Evolutionary conservation across 306 rosid genomes (phyloP).

Genomic region (Begonia loranthoides): DNA sequence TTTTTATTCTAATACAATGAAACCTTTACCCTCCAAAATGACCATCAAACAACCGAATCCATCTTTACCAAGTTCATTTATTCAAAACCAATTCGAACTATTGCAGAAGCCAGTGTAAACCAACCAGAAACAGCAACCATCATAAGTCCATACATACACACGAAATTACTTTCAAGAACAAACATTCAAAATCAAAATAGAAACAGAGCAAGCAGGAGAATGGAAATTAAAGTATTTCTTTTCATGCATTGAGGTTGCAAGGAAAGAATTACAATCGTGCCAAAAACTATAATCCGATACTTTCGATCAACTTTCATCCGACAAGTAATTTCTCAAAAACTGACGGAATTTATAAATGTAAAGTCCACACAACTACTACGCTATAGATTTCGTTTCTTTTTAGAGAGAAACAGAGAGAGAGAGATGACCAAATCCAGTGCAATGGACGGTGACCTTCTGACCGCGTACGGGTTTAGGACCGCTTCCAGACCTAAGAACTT

Average conservation of each 20-base stretch:
- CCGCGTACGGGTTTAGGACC: slow-evolving; percentile 72
- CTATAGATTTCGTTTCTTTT: neutral
- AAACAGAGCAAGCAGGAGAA: neutral
- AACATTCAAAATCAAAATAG: neutral
- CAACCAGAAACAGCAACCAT: no score
- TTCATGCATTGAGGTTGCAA: neutral
- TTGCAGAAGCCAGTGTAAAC: no score
- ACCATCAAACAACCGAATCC: no score
- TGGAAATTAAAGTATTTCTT: neutral
- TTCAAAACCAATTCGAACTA: no score
- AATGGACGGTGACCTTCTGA: slow-evolving; percentile 83
- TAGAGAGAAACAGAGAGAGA: neutral
- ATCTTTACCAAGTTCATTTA: no score
- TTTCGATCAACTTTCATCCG: neutral
- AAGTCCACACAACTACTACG: no score
- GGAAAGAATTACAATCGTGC: neutral
- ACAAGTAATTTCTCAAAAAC: neutral
- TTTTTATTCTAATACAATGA: no score
- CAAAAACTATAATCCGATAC: neutral
- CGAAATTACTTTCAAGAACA: no score
- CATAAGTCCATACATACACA: no score
- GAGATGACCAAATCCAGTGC: slow-evolving; percentile 77
- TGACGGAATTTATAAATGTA: no score
- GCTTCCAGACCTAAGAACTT: slow-evolving; percentile 49
- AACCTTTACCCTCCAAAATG: no score